Evolutionary conservation across 257 asterid genomes (phyloP).

Genomic region (Knoxia roxburghii): DNA sequence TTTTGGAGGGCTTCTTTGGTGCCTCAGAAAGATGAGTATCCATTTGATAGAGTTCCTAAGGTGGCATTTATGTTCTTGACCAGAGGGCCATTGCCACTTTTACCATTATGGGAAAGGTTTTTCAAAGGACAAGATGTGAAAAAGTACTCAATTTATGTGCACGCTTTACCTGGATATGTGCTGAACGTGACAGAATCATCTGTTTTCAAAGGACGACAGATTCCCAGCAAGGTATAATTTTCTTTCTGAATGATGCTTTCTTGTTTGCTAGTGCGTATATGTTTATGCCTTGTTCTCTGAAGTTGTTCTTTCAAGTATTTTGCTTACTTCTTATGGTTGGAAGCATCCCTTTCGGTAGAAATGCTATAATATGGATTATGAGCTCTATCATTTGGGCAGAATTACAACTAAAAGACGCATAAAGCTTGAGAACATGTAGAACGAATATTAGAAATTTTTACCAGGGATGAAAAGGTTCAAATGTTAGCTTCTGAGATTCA

Average conservation of each 20-base stretch:
- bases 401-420: neutral
- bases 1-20: conserved; percentile 95
- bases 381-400: neutral
- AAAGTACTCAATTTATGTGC: conserved; percentile 70
- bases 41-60: conserved; percentile 66
- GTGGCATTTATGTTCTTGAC: conserved; percentile 95
- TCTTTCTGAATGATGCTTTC: conserved; percentile 15
- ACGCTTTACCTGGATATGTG: conserved; percentile 61
- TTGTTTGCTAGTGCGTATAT: conserved; percentile 8
- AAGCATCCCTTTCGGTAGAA: neutral
- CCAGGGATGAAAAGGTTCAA: neutral
- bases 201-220: conserved; percentile 67
- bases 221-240: conserved; percentile 74
- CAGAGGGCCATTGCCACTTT: conserved; percentile 76
- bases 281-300: conserved; percentile 2
- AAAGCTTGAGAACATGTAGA: neutral
- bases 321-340: neutral
- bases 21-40: conserved; percentile 68
- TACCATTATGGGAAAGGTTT: conserved; percentile 94
- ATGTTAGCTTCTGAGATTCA: neutral
- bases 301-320: neutral
- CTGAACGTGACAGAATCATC: conserved; percentile 60
- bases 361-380: neutral
- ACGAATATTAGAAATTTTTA: too few species aligned
- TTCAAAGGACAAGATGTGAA: conserved; percentile 57